Percentiles rank a stretch among this genome's conserved stretches.
These are phyloP conservation scores for Jackrogersella minutella DNA, from an alignment of 495 filamentous ascomycete species.

Conservation along the genomic window DNA sequence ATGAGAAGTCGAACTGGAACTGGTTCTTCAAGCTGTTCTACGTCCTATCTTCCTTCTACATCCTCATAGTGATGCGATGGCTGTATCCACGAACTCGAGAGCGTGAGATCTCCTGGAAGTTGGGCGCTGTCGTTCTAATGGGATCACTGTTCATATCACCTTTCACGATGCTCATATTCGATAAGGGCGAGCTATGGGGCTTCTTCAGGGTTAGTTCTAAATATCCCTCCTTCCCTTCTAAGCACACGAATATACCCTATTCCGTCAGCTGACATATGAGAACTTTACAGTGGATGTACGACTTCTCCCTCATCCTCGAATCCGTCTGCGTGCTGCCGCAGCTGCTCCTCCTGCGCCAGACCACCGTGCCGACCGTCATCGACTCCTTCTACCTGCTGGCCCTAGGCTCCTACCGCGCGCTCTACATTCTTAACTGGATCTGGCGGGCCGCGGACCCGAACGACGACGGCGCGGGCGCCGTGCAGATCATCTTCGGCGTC, in stretches of 20 bases:
- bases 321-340: conserved; percentile 91
- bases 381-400: conserved; percentile 92
- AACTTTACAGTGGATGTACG: conserved; percentile 71
- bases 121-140: conserved; percentile 70
- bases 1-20: conserved; percentile 64
- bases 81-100: conserved; percentile 89
- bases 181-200: conserved; percentile 47
- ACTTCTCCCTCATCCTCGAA: conserved; percentile 90
- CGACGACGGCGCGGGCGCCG: conserved; percentile 69
- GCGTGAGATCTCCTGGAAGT: conserved; percentile 88
- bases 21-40: conserved; percentile 87
- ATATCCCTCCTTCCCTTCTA: not conserved
- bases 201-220: conserved; percentile 65
- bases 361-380: conserved; percentile 93
- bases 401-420: conserved; percentile 85
- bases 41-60: conserved; percentile 83
- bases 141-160: conserved; percentile 69
- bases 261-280: not conserved
- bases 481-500: conserved; percentile 82
- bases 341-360: conserved; percentile 89
- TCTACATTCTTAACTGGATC: conserved; percentile 96
- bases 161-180: conserved; percentile 70
- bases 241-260: not conserved
- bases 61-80: conserved; percentile 84
- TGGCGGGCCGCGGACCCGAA: conserved; percentile 64